Evolutionary conservation across 495 filamentous ascomycete genomes (phyloP).

Genomic region (Penicillium flavigenum): DNA sequence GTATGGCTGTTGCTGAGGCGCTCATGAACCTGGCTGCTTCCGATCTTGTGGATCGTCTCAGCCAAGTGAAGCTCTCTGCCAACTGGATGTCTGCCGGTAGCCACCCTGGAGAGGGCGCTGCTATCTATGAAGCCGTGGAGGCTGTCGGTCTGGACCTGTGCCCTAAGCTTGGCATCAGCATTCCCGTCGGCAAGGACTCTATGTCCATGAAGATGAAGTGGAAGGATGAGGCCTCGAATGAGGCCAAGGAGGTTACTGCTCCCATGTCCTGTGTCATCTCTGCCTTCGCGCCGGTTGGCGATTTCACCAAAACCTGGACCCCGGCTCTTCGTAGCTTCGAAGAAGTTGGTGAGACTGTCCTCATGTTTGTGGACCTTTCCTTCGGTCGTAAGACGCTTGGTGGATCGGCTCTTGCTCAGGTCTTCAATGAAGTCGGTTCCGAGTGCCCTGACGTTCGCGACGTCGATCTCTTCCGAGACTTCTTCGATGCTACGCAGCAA

Average conservation of each 20-base stretch:
- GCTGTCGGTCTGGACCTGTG: slow-evolving; percentile 89
- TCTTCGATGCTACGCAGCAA: slow-evolving; percentile 83
- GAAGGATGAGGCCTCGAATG: slow-evolving; percentile 68
- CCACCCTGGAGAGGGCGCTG: slow-evolving; percentile 91
- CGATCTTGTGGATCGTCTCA: slow-evolving; percentile 72
- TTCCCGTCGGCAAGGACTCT: slow-evolving; percentile 96
- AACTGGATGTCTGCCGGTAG: slow-evolving; percentile 99
- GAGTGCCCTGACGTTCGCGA: slow-evolving; percentile 84
- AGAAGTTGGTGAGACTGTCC: slow-evolving; percentile 84
- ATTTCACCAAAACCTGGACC: slow-evolving; percentile 87
- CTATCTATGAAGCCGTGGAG: slow-evolving; percentile 90
- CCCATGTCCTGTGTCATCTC: slow-evolving; percentile 89
- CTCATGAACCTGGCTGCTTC: slow-evolving; percentile 90
- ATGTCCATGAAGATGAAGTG: slow-evolving; percentile 99
- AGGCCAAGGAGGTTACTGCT: slow-evolving; percentile 81
- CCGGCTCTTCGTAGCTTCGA: slow-evolving; percentile 78
- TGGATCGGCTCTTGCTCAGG: slow-evolving; percentile 89
- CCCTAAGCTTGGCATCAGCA: slow-evolving; percentile 80
- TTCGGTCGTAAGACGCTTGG: slow-evolving; percentile 75
- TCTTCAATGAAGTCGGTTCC: slow-evolving; percentile 82
- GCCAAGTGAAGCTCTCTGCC: slow-evolving; percentile 80
- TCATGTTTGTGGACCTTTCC: slow-evolving; percentile 90
- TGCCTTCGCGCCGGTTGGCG: slow-evolving; percentile 78
- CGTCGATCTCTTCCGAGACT: slow-evolving; percentile 78
- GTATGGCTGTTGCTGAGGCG: slow-evolving; percentile 95